phyloP scores from a whole-genome alignment of 2,329 filamentous ascomycete genomes.

The Diaporthe velutina region DNA sequence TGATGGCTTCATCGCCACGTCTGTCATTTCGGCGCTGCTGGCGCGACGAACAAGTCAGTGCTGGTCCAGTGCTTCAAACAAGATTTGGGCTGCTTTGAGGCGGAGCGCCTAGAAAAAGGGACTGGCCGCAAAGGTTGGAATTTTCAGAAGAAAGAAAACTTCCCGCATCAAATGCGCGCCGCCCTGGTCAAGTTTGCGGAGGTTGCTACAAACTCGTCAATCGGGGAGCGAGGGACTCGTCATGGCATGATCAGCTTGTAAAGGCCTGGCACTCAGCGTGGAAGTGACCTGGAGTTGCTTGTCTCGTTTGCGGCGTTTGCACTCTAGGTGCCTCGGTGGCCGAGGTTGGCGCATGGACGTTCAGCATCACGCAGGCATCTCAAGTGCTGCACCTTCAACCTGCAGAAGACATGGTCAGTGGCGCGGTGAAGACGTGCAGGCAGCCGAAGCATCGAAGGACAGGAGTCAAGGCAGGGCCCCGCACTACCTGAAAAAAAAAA shows the following conservation, averaged over 20 bases:
- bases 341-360: conserved; percentile 9
- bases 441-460: conserved; percentile 36
- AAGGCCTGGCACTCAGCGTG: conserved; percentile 10
- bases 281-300: conserved; percentile 22
- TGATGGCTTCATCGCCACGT: background rate
- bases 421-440: conserved; percentile 34
- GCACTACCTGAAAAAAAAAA: conserved; percentile 40
- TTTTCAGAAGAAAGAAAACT: background rate
- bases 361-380: conserved; percentile 25
- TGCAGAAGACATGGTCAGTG: conserved; percentile 24
- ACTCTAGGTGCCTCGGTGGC: conserved; percentile 20
- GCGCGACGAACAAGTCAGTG: background rate
- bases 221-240: conserved; percentile 11
- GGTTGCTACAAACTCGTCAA: conserved; percentile 27
- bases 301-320: conserved; percentile 1
- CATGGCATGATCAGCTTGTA: conserved; percentile 1
- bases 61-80: background rate
- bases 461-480: conserved; percentile 29
- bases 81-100: background rate
- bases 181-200: conserved; percentile 17
- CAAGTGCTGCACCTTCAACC: conserved; percentile 12
- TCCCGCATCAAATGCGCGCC: conserved; percentile 2
- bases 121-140: background rate
- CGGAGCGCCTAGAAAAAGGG: background rate
- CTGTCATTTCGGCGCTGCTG: background rate